Base-by-base conservation (phyloP, 352 stramenopile species). In the Phytopythium delawarense region DNA sequence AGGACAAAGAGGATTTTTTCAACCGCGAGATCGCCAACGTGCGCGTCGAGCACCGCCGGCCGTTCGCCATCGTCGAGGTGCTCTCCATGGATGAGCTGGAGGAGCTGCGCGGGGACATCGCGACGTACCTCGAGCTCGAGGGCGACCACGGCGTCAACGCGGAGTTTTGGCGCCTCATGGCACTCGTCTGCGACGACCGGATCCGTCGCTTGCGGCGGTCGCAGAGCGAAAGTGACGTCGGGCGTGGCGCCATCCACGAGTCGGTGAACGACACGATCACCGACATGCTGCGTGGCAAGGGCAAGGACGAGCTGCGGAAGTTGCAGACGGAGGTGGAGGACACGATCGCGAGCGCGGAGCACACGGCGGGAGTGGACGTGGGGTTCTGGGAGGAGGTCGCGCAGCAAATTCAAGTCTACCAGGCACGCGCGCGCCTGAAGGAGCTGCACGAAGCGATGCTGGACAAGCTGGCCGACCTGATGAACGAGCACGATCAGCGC, bases 371-470 rank as follows among this genome's bases (percentile, higher is more conserved):
- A 2, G 81, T 98, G 18, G 94, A 98, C 76, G 84, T 89, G 1
- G 89, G 96, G 49, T 99, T 98, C 66, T 99, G 96, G 94, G 84
- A 96, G 61, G 84, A 90, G 60, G 96, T 99, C 2, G 62, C 94
- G 16, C 78, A 96, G 67, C 89, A 98, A 71, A 87, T 99, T 51
- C 66, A 89, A 44, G 94, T 99, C 25, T 93, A 97, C 69, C 70
- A 97, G 56, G 94, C 96, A 13, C 92, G 97, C 32, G 73, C 81
- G 32, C 76, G 87, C 28, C 78, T 99, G 2, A 88, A 80, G 0
- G 79, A 96, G 57, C 71, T 98, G 57, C 96, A 99, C 65, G 84
- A 96, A 57, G 87, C 90, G n/a, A 98, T 99, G 89, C 79, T 99
- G 18, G 84, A 91, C 21, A 84, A 92, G 63, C 86, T 98, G 53